A percentile compares a stretch with the other conserved stretches of the same genome.
Evolutionary conservation across 2,329 filamentous ascomycete genomes (phyloP).

Genomic region (Scedosporium boydii): DNA sequence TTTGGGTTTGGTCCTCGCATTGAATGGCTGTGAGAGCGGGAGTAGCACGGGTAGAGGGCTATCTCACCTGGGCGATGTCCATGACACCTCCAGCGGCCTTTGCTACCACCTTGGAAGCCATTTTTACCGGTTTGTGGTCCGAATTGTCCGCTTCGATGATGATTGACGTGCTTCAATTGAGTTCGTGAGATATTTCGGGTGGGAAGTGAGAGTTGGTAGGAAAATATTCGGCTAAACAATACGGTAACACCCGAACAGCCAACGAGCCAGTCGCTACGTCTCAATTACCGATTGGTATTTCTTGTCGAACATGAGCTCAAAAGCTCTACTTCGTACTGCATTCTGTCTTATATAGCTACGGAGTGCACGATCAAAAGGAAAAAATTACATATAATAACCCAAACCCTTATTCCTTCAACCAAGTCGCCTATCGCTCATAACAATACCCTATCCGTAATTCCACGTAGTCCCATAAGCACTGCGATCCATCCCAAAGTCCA

Average conservation of each 20-base stretch:
- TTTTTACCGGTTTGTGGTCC: slow-evolving; percentile 25
- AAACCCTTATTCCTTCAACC: not conserved
- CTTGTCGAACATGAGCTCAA: not conserved
- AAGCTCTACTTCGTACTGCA: not conserved
- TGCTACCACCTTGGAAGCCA: slow-evolving; percentile 52
- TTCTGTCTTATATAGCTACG: not conserved
- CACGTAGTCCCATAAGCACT: not conserved
- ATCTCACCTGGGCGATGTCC: slow-evolving; percentile 48
- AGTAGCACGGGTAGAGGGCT: not conserved
- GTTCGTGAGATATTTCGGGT: not conserved
- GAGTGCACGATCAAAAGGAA: not conserved
- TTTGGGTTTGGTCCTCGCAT: not conserved
- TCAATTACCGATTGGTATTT: not conserved
- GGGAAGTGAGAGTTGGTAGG: not conserved
- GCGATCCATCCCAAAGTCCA: not conserved
- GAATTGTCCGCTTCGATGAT: not conserved
- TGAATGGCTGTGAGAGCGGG: not conserved
- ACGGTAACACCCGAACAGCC: not conserved
- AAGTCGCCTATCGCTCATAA: not conserved
- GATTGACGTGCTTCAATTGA: not conserved
- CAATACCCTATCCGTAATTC: not conserved
- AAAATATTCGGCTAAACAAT: not conserved
- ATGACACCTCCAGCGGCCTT: slow-evolving; percentile 46
- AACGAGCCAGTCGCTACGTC: not conserved
- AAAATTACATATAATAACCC: not conserved